Evolutionary conservation across 305 asterid species (phyloP).

Genomic region (Withania somnifera): DNA sequence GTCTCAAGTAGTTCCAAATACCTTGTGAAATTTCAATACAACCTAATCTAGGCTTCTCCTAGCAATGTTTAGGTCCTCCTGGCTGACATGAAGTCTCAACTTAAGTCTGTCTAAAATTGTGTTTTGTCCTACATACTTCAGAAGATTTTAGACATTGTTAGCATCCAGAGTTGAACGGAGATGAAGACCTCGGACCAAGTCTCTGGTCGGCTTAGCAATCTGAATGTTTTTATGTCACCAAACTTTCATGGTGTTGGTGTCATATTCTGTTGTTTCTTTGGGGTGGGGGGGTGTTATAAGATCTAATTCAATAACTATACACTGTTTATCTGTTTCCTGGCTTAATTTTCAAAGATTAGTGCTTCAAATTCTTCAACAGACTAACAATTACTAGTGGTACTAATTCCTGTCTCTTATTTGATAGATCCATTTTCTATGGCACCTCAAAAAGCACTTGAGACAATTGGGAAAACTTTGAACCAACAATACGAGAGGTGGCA

Average conservation of each 20-base stretch:
- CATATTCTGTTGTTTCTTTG: background rate
- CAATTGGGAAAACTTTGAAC: conserved; percentile 80
- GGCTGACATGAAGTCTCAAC: background rate
- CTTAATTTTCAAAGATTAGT: background rate
- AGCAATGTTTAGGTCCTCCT: background rate
- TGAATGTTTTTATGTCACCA: background rate
- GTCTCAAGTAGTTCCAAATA: background rate
- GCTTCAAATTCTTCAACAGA: background rate
- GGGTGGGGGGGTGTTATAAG: background rate
- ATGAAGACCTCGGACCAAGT: background rate
- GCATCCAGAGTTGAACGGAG: background rate
- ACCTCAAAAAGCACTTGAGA: conserved; percentile 90
- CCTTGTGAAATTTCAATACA: background rate
- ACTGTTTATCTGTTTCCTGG: background rate
- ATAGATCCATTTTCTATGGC: conserved; percentile 96
- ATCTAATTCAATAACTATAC: background rate
- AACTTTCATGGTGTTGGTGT: background rate
- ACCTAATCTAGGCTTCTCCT: background rate
- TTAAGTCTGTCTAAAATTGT: background rate
- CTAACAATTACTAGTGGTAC: conserved; percentile 7
- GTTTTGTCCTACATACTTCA: background rate
- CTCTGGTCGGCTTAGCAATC: background rate
- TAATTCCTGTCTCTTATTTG: conserved; percentile 6
- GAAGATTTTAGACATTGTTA: background rate
- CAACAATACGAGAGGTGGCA: conserved; percentile 99